Percentiles rank a stretch among this genome's conserved stretches.
phyloP scores from a whole-genome alignment of 1,284 basidiomycete genomes.

The Irpex sp. region DNA sequence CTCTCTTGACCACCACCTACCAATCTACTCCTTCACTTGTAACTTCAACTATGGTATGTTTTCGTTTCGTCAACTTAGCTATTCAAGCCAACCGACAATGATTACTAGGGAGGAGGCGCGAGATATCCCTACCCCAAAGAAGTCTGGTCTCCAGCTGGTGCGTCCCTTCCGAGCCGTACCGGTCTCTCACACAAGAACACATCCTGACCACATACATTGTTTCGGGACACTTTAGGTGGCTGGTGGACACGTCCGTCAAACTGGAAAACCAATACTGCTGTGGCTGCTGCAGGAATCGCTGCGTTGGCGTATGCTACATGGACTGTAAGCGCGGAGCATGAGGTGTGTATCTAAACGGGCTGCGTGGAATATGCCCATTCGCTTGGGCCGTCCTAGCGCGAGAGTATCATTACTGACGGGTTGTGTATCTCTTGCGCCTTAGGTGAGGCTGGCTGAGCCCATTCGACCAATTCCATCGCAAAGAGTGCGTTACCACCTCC shows the following conservation, averaged over 20 bases:
- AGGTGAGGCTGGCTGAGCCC: conserved; percentile 38
- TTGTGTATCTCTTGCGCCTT: neutral
- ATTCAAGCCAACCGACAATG: neutral
- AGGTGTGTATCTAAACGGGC: conserved; percentile 39
- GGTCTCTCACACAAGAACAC: neutral
- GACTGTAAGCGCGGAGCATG: conserved; percentile 58
- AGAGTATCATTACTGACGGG: no score
- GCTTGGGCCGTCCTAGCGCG: no score
- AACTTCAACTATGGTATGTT: conserved; percentile 20
- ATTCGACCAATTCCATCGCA: conserved; percentile 59
- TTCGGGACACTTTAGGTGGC: conserved; percentile 43
- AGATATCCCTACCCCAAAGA: conserved; percentile 70
- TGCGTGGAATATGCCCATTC: neutral
- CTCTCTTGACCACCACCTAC: neutral
- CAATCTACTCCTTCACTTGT: conserved; percentile 10
- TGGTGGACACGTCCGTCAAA: conserved; percentile 74
- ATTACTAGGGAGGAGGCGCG: conserved; percentile 54
- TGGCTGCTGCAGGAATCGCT: conserved; percentile 56
- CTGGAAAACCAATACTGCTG: conserved; percentile 66
- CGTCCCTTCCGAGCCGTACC: conserved; percentile 17
- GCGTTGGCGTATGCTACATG: conserved; percentile 56
- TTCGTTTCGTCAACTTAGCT: neutral
- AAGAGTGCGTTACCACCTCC: conserved; percentile 35
- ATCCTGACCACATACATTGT: neutral
- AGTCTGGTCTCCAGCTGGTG: conserved; percentile 70